Evolutionary conservation across 805 yeast genomes (phyloP), one percentile per base, ranked within the genome.

Genomic region (Ogataea kodamae): DNA sequence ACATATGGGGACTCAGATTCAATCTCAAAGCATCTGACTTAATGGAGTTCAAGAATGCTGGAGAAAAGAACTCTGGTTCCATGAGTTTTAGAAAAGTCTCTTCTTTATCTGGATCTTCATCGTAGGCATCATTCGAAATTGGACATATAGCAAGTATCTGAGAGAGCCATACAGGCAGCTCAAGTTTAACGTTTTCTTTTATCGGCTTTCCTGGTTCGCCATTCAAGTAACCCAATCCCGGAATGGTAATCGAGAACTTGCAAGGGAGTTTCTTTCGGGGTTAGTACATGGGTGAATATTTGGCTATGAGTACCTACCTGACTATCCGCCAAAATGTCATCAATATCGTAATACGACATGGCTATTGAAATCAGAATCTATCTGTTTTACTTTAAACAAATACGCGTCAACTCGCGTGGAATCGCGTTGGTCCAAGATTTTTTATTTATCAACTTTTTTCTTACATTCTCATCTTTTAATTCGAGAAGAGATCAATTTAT

Each of bases 161-260:
- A 0, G 96, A 94, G 24, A 90, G 60, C 97, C 97, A 90, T 18
- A 88, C 57, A 0, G 97, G 97, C 15, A 90, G 65, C 38, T 84
- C 89, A 3, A 87, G 50, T 49, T 77, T 78, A 3, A 88, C 68
- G 20, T 76, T 78, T 47, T 74, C 68, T 35, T 63, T 59, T 18
- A 81, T 64, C 40, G 77, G 54, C 43, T 75, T 70, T 1, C 82
- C 85, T 1, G 87, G 84, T 40, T 81, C 76, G 6, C 89, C 87
- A 50, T 82, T 89, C 5, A 90, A 64, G 50, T 81, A 86, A 3
- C 96, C 97, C n/a, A 90, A 63, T 0, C 92, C 90, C 0, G 95
- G 94, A 6, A 87, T 81, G 0, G 81, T 71, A 28, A 79, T 72
- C 44, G 81, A 79, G 63, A 89, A 87, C 33, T 72, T 75, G 50